These are phyloP conservation scores for Podospora fimiseda DNA, from an alignment of 495 filamentous ascomycete genomes.

Conservation along the genomic window DNA sequence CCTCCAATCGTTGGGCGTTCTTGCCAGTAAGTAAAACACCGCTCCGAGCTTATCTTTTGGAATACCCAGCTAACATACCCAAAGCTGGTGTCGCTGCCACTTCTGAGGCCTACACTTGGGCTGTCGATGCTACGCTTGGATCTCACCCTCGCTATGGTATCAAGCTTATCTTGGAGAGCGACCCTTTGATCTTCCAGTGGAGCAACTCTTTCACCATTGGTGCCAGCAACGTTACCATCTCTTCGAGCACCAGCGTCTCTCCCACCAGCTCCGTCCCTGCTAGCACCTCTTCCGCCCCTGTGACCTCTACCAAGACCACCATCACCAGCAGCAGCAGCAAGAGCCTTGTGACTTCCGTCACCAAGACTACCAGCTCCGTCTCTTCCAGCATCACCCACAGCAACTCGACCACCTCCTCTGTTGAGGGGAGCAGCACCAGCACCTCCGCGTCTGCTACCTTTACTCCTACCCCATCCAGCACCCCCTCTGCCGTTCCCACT, in stretches of 20 bases:
- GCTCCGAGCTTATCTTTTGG: not conserved
- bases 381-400: conserved; percentile 10
- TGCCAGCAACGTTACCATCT: conserved; percentile 13
- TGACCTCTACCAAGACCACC: conserved; percentile 10
- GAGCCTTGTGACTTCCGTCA: conserved; percentile 4
- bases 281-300: conserved; percentile 4
- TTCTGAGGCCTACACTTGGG: conserved; percentile 31
- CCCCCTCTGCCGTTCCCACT: conserved; percentile 13
- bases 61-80: conserved; percentile 12
- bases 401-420: conserved; percentile 6
- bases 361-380: conserved; percentile 10
- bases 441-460: conserved; percentile 2
- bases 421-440: not conserved
- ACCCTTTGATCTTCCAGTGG: conserved; percentile 42
- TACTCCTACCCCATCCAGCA: conserved; percentile 7
- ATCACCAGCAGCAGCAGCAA: conserved; percentile 8
- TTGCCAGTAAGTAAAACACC: conserved; percentile 34
- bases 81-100: conserved; percentile 27
- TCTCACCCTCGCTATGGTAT: conserved; percentile 37
- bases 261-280: conserved; percentile 12
- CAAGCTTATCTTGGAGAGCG: conserved; percentile 31
- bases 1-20: conserved; percentile 23
- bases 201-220: conserved; percentile 44
- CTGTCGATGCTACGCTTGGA: conserved; percentile 33
- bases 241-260: conserved; percentile 3